phyloP scores from a whole-genome alignment of 441 rosid species.

The Populus hybrid region DNA sequence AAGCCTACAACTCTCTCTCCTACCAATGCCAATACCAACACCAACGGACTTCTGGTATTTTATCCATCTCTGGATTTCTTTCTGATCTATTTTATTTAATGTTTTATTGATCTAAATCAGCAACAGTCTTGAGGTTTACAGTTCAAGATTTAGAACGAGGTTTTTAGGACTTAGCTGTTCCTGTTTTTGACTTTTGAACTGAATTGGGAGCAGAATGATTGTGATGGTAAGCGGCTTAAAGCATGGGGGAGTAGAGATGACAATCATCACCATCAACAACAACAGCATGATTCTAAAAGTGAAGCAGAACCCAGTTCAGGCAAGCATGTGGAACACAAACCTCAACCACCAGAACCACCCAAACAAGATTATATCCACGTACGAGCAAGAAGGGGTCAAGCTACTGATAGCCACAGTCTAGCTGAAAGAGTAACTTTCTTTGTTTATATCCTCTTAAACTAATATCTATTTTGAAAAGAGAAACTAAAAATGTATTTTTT shows the following conservation, averaged over 20 bases:
- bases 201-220: slow-evolving; percentile 22
- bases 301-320: slow-evolving; percentile 51
- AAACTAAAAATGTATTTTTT: no score
- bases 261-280: slow-evolving; percentile 5
- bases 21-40: slow-evolving; percentile 33
- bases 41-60: slow-evolving; percentile 40
- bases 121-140: not conserved
- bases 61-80: not conserved
- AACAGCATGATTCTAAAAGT: slow-evolving; percentile 22
- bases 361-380: slow-evolving; percentile 91
- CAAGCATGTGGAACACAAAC: slow-evolving; percentile 49
- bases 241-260: slow-evolving; percentile 42
- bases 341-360: slow-evolving; percentile 47
- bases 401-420: slow-evolving; percentile 24
- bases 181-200: slow-evolving; percentile 2
- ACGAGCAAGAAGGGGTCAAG: slow-evolving; percentile 97
- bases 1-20: slow-evolving; percentile 31
- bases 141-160: not conserved
- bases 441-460: slow-evolving; percentile 6
- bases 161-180: not conserved
- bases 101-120: slow-evolving; percentile 4
- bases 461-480: not conserved
- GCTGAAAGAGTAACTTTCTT: slow-evolving; percentile 75
- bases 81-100: slow-evolving; percentile 7
- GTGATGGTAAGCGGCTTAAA: slow-evolving; percentile 48